phyloP scores from a whole-genome alignment of 139 green algal genomes.

The Volvox africanus region DNA sequence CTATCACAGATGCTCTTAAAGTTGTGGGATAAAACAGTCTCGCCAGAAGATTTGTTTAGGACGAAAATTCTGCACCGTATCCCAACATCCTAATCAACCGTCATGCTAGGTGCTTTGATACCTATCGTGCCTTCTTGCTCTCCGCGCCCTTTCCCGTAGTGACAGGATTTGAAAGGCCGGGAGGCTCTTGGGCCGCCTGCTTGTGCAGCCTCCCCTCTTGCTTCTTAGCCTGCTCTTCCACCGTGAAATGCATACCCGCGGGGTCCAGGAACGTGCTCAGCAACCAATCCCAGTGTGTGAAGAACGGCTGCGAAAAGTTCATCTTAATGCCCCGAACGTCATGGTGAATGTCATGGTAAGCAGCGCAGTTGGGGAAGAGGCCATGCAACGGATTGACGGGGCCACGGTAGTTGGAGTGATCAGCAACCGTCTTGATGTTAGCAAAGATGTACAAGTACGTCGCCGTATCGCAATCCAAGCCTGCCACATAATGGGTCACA shows the following conservation, averaged over 20 bases:
- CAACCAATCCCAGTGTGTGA: slow-evolving; percentile 74
- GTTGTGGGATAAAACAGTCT: no score
- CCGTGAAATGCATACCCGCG: slow-evolving; percentile 2
- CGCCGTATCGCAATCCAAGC: slow-evolving; percentile 62
- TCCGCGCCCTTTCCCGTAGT: not conserved
- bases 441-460: slow-evolving; percentile 69
- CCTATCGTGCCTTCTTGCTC: not conserved
- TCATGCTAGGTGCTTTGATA: no score
- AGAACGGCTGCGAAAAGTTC: slow-evolving; percentile 84
- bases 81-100: no score
- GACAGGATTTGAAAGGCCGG: not conserved
- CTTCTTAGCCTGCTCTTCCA: not conserved
- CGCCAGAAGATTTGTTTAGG: no score
- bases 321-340: slow-evolving; percentile 71
- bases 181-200: no score
- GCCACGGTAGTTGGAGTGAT: slow-evolving; percentile 75
- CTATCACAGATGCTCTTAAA: no score
- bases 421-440: slow-evolving; percentile 77
- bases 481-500: slow-evolving; percentile 60
- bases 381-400: slow-evolving; percentile 76
- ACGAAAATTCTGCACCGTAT: no score
- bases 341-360: slow-evolving; percentile 78
- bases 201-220: not conserved
- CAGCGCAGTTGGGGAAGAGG: slow-evolving; percentile 76
- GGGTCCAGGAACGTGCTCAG: slow-evolving; percentile 54